Conservation (phyloP, 1,139 yeast species). For the Hyphopichia fennica region DNA sequence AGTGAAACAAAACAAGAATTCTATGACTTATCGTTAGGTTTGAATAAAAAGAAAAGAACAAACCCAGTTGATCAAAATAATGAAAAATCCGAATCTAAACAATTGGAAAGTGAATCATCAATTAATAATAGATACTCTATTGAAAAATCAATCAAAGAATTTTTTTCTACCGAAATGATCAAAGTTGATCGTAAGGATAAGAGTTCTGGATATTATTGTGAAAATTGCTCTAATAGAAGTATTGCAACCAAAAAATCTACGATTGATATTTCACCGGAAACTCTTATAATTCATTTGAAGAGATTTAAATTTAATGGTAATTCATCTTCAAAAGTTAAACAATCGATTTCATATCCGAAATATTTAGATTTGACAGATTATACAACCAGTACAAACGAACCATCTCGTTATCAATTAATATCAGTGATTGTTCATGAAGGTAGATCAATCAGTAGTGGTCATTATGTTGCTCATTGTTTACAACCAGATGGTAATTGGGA, state of each 20-base stretch:
- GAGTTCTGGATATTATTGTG: constrained; percentile 77
- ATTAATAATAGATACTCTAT: constrained; percentile 49
- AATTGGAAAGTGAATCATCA: not conserved
- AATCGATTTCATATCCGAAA: constrained; percentile 78
- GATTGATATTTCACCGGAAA: constrained; percentile 84
- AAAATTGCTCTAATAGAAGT: constrained; percentile 75
- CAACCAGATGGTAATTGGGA: constrained; percentile 94
- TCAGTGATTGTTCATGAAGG: constrained; percentile 95
- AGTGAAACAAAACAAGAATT: constrained; percentile 93
- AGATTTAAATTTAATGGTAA: constrained; percentile 84
- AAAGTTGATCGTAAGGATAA: constrained; percentile 63
- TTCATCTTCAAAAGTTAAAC: constrained; percentile 80
- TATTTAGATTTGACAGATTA: constrained; percentile 71
- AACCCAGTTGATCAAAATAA: constrained; percentile 5
- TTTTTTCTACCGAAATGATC: constrained; percentile 77
- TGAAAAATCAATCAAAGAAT: constrained; percentile 73
- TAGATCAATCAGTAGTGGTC: constrained; percentile 88
- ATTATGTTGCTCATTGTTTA: constrained; percentile 84
- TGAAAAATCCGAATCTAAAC: constrained; percentile 6
- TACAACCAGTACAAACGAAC: constrained; percentile 35
- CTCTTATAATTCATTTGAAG: constrained; percentile 81
- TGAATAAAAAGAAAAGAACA: constrained; percentile 42
- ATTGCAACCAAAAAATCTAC: constrained; percentile 75
- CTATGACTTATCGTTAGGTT: constrained; percentile 82
- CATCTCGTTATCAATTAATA: constrained; percentile 69